Evolutionary conservation across 192 early-diverging fungal genomes (phyloP).

Genomic region (Spizellomyces sp.): DNA sequence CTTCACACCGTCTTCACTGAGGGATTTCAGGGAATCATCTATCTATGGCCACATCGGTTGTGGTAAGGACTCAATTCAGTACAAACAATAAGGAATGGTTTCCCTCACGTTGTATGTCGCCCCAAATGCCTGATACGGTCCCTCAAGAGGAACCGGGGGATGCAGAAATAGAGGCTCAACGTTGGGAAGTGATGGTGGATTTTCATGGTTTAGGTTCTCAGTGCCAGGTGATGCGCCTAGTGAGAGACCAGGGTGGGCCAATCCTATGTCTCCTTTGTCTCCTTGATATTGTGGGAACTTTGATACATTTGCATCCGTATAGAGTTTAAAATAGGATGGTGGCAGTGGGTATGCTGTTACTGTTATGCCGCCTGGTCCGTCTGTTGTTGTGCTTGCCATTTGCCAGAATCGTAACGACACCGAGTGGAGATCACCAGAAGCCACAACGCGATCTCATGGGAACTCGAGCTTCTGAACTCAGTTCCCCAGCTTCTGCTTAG

Average conservation of each 20-base stretch:
- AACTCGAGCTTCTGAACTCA: no score
- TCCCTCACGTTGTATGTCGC: constrained; percentile 14
- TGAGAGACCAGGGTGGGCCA: no score
- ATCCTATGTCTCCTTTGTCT: constrained; percentile 6
- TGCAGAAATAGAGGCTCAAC: constrained; percentile 8
- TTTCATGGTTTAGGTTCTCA: no score
- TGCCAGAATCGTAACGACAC: no score
- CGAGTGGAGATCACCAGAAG: no score
- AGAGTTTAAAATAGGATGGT: constrained; percentile 10
- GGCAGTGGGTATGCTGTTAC: constrained; percentile 31
- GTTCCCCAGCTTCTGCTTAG: no score
- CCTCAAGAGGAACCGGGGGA: constrained; percentile 16
- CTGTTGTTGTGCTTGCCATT: no score
- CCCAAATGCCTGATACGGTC: constrained; percentile 25
- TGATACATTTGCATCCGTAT: constrained; percentile 26
- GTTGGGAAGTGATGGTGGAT: no score
- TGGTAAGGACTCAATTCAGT: neutral
- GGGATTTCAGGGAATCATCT: constrained; percentile 1
- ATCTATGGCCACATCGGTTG: neutral
- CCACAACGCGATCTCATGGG: no score
- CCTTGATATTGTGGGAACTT: constrained; percentile 17
- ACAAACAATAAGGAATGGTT: neutral
- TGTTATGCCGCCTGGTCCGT: no score
- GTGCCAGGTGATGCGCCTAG: no score
- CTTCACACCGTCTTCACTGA: constrained; percentile 11